phyloP scores from a whole-genome alignment of 2,329 filamentous ascomycete genomes.

The Phialophora tarda region DNA sequence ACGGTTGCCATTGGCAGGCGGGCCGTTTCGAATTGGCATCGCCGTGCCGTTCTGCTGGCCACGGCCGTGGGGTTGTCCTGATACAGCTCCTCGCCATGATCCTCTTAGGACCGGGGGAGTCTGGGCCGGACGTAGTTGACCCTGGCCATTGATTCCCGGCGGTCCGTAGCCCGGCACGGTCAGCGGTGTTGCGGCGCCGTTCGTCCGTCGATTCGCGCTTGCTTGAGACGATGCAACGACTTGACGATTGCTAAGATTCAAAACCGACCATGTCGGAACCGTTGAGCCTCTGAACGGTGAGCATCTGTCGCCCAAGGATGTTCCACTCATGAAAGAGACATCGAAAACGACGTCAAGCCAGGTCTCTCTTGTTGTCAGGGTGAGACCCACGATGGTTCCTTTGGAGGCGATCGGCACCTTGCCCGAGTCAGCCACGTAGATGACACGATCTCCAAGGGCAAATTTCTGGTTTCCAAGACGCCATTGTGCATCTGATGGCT shows the following conservation, averaged over 20 bases:
- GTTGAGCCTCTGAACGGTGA: constrained; percentile 94
- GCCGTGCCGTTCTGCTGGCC: constrained; percentile 24
- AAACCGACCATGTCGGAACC: constrained; percentile 81
- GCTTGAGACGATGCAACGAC: constrained; percentile 65
- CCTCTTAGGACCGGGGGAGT: constrained; percentile 64
- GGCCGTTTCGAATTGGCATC: constrained; percentile 35
- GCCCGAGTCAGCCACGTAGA: constrained; percentile 90
- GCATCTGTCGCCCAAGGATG: constrained; percentile 85
- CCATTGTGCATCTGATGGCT: constrained; percentile 95
- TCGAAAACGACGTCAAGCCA: constrained; percentile 94
- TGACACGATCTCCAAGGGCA: constrained; percentile 82
- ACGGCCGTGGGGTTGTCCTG: constrained; percentile 47
- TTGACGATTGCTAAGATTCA: constrained; percentile 85
- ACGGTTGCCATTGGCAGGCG: constrained; percentile 29
- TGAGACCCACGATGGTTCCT: constrained; percentile 94
- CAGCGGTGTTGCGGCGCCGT: constrained; percentile 63
- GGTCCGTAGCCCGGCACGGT: constrained; percentile 63
- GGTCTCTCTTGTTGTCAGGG: constrained; percentile 79
- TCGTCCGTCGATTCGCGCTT: constrained; percentile 46
- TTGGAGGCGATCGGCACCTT: constrained; percentile 91
- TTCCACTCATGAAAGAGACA: constrained; percentile 94
- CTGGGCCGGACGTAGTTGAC: constrained; percentile 64
- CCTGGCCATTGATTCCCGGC: constrained; percentile 63
- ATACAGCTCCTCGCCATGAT: constrained; percentile 63
- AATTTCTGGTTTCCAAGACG: constrained; percentile 85